Evolutionary conservation across 129 eudicot genomes (phyloP).

Genomic region (Lonicera japonica): DNA sequence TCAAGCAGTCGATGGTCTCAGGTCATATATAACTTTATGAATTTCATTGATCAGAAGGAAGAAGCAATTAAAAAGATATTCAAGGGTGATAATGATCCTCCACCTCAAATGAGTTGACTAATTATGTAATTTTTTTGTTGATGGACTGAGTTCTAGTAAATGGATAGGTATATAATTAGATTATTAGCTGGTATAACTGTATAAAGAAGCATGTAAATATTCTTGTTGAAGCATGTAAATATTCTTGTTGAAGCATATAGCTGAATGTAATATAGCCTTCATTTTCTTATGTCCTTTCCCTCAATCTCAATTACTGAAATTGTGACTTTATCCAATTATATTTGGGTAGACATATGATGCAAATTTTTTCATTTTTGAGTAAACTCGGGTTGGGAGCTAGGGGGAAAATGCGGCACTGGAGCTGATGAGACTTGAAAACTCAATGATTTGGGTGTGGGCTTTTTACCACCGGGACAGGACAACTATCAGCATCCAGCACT

Average conservation of each 20-base stretch:
- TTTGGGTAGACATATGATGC: too few species aligned
- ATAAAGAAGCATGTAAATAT: not conserved
- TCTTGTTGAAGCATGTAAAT: not conserved
- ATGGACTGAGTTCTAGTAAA: not conserved
- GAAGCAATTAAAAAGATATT: conserved; percentile 48
- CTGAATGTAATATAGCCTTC: too few species aligned
- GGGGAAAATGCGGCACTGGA: too few species aligned
- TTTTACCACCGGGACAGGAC: too few species aligned
- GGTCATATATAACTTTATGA: conserved; percentile 24
- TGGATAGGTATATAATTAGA: not conserved
- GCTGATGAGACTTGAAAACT: too few species aligned
- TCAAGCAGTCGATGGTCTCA: conserved; percentile 27
- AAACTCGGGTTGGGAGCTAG: too few species aligned
- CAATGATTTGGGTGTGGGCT: too few species aligned
- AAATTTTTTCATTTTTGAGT: too few species aligned
- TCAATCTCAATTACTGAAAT: too few species aligned
- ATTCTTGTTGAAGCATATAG: not conserved
- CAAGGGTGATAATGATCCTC: conserved; percentile 28
- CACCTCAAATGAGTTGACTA: conserved; percentile 5
- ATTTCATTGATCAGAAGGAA: conserved; percentile 59
- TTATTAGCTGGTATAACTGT: not conserved
- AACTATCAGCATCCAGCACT: too few species aligned
- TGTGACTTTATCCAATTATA: too few species aligned
- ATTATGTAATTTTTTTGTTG: not conserved
- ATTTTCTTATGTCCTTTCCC: too few species aligned